Evolutionary conservation across 345 rosid species (phyloP), one percentile per base, ranked within the genome.

Genomic region (Populus pruinosa): DNA sequence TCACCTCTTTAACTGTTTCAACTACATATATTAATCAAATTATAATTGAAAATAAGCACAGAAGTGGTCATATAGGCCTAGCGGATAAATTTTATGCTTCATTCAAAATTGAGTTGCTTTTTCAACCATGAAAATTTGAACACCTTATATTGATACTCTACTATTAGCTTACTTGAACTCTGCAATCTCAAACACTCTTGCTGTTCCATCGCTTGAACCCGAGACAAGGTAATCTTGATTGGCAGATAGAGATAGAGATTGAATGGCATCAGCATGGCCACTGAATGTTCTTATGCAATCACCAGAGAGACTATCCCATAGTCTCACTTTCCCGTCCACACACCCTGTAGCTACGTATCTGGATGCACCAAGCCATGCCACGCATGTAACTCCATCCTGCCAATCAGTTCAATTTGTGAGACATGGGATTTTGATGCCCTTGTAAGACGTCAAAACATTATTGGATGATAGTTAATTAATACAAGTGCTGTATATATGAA

Each of bases 281-380:
- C 88, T 79, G 71, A 83, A 90, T 61, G 85, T 90, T 81, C 86
- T 87, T 0, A 88, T 78, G 63, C 94, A 91, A 44, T 85, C 91
- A 4, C 96, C 97, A 5, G 93, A 89, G 2, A 92, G 93, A 85
- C 93, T 82, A 75, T 96, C 96, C 98, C 98, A 93, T 31, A 96
- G 27, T 29, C 87, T 79, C 74, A 96, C 91, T 77, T 85, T 84
- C 78, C 98, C 98, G 66, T 92, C 92, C 0, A 81, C 82, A 20
- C 94, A 92, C 16, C 98, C 99, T 0, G 98, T 87, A 47, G 91
- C 94, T 69, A 96, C 18, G 78, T 83, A 96, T 79, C 80, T 89
- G 6, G 97, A 81, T 25, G 81, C 59, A 71, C 94, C 96, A 12
- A 96, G 83, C 99, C 99, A 96, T 53, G 89, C 76, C 86, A 93